These are phyloP conservation scores for Calonectria fujianensis DNA, from an alignment of 2,329 filamentous ascomycete genomes.

Conservation along the genomic window DNA sequence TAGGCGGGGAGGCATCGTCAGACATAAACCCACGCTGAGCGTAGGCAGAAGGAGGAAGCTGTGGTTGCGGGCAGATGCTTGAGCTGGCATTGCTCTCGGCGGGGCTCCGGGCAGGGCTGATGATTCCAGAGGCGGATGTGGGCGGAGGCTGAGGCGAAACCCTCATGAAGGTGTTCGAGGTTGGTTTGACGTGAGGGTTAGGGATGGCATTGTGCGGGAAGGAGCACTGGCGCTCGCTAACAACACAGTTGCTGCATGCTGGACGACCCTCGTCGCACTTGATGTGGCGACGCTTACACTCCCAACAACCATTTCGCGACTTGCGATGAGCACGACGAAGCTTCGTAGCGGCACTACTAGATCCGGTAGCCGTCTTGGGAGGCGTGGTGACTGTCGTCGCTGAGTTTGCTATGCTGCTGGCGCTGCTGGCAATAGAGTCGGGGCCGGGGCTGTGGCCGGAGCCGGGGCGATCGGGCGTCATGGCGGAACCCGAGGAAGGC, in stretches of 20 bases:
- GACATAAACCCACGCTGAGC: slow-evolving; percentile 31
- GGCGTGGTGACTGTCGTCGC: slow-evolving; percentile 39
- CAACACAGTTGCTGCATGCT: slow-evolving; percentile 63
- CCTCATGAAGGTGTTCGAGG: slow-evolving; percentile 32
- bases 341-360: slow-evolving; percentile 47
- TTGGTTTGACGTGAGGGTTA: slow-evolving; percentile 8
- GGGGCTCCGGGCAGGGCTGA: slow-evolving; percentile 49
- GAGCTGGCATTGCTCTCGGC: slow-evolving; percentile 48
- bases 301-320: slow-evolving; percentile 63
- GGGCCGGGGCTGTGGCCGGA: slow-evolving; percentile 45
- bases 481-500: slow-evolving; percentile 37
- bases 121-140: slow-evolving; percentile 25
- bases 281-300: slow-evolving; percentile 65
- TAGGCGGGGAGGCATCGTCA: slow-evolving; percentile 43
- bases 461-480: slow-evolving; percentile 38
- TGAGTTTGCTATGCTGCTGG: slow-evolving; percentile 31
- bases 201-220: slow-evolving; percentile 53
- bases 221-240: slow-evolving; percentile 61
- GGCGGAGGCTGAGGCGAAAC: slow-evolving; percentile 37
- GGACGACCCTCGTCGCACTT: slow-evolving; percentile 66
- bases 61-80: slow-evolving; percentile 37
- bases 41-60: slow-evolving; percentile 45
- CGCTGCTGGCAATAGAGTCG: slow-evolving; percentile 40
- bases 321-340: slow-evolving; percentile 62
- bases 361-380: slow-evolving; percentile 26